phyloP scores from a whole-genome alignment of 176 grass and related monocot species.

The Cenchrus americanus region DNA sequence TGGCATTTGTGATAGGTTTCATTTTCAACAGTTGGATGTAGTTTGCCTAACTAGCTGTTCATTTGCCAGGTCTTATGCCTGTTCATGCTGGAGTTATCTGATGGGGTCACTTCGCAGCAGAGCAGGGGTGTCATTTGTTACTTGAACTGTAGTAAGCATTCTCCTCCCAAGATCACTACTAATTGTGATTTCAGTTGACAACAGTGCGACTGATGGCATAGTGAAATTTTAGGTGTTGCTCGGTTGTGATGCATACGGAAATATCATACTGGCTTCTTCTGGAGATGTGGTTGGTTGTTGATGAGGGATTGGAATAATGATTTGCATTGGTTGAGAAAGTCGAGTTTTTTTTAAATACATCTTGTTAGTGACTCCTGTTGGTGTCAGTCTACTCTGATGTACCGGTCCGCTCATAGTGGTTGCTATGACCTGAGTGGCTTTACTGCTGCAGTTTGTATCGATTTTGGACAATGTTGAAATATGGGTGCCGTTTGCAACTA shows the following conservation, averaged over 20 bases:
- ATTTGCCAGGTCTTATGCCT: slow-evolving; percentile 51
- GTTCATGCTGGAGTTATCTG: slow-evolving; percentile 47
- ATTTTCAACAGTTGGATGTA: slow-evolving; percentile 1
- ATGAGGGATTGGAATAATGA: slow-evolving; percentile 56
- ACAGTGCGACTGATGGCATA: slow-evolving; percentile 1
- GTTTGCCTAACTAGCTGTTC: not conserved
- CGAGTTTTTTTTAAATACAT: slow-evolving; percentile 36
- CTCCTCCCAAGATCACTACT: not conserved
- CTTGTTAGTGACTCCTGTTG: slow-evolving; percentile 44
- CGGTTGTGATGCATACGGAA: slow-evolving; percentile 38
- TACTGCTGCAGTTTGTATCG: slow-evolving; percentile 44
- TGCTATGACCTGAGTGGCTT: slow-evolving; percentile 33
- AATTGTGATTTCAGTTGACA: slow-evolving; percentile 15
- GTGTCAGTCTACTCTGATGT: slow-evolving; percentile 42
- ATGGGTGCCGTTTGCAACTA: slow-evolving; percentile 36
- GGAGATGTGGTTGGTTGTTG: slow-evolving; percentile 41
- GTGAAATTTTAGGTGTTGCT: slow-evolving; percentile 46
- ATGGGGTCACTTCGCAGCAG: slow-evolving; percentile 43
- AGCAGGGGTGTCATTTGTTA: slow-evolving; percentile 56
- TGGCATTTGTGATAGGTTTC: not conserved
- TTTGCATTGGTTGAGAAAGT: slow-evolving; percentile 33
- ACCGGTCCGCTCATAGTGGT: slow-evolving; percentile 42
- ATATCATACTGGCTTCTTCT: slow-evolving; percentile 43
- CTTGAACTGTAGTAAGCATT: slow-evolving; percentile 54
- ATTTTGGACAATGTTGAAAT: slow-evolving; percentile 32